These are phyloP conservation scores for Clavulina sp. DNA, from an alignment of 768 basidiomycete genomes.

Conservation along the genomic window DNA sequence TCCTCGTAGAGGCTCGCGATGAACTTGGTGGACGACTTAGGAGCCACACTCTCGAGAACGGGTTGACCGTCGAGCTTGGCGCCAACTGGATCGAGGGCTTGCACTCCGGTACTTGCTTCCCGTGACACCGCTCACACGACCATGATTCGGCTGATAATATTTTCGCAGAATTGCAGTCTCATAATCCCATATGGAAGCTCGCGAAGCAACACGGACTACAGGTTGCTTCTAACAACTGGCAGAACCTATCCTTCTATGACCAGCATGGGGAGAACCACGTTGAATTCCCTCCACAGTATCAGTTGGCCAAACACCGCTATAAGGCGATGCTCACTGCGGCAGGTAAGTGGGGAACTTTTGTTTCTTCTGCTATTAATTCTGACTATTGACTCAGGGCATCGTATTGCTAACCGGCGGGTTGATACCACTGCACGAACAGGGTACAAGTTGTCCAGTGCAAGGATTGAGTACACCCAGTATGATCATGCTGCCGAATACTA, in stretches of 20 bases:
- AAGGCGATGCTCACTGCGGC: background rate
- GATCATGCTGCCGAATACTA: slow-evolving; percentile 42
- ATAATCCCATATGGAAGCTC: slow-evolving; percentile 43
- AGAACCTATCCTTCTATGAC: slow-evolving; percentile 6
- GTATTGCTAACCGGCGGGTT: slow-evolving; percentile 29
- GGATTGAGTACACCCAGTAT: slow-evolving; percentile 25
- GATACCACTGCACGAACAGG: slow-evolving; percentile 38
- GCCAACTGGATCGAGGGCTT: slow-evolving; percentile 27
- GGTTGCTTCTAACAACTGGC: slow-evolving; percentile 4
- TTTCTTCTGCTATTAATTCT: background rate
- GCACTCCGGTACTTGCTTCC: slow-evolving; percentile 19
- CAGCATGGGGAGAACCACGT: background rate
- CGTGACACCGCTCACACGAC: background rate
- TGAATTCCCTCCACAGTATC: background rate
- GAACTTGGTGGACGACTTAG: slow-evolving; percentile 48
- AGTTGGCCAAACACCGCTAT: background rate
- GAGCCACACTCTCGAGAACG: slow-evolving; percentile 27
- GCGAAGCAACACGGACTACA: slow-evolving; percentile 16
- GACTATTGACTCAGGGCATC: slow-evolving; percentile 26
- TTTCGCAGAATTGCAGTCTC: slow-evolving; percentile 23
- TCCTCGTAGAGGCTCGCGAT: slow-evolving; percentile 40
- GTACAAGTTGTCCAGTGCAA: slow-evolving; percentile 33
- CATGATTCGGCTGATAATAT: background rate
- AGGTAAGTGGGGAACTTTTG: background rate
- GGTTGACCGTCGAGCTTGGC: slow-evolving; percentile 35